Conservation (phyloP, 345 rosid genomes). For the Corchorus capsularis region DNA sequence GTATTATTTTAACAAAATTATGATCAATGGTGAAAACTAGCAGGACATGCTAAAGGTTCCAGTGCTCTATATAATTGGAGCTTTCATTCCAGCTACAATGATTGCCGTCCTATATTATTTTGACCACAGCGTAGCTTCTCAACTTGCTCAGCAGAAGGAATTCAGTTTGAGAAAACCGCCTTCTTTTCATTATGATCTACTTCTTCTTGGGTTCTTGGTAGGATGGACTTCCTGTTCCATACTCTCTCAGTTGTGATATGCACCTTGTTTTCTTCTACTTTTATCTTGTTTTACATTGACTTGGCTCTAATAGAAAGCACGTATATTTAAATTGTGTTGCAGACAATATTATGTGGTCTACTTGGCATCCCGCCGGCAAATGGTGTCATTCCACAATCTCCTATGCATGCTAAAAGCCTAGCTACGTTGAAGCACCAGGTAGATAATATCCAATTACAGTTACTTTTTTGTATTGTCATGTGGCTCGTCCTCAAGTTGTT, state of each 20-base stretch:
- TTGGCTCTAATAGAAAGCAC: conserved; percentile 10
- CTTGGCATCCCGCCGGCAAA: conserved; percentile 80
- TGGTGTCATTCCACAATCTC: conserved; percentile 87
- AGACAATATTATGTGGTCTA: conserved; percentile 79
- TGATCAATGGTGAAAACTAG: conserved; percentile 18
- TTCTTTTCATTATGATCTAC: conserved; percentile 86
- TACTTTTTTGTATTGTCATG: neutral
- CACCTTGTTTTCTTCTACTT: conserved; percentile 4
- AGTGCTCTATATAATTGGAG: conserved; percentile 72
- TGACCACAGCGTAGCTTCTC: conserved; percentile 94
- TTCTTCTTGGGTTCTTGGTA: conserved; percentile 91
- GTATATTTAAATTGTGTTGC: conserved; percentile 14
- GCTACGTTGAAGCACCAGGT: conserved; percentile 86
- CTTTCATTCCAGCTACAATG: conserved; percentile 95
- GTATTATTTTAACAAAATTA: neutral
- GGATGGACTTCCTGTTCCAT: conserved; percentile 15
- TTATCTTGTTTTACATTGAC: neutral
- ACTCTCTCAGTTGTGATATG: conserved; percentile 1
- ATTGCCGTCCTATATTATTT: conserved; percentile 90
- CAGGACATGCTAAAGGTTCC: conserved; percentile 94
- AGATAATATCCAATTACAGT: conserved; percentile 1
- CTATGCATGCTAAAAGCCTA: conserved; percentile 86
- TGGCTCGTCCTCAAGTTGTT: neutral
- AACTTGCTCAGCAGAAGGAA: conserved; percentile 91
- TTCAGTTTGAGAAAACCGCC: conserved; percentile 87